Evolutionary conservation across 306 rosid genomes (phyloP), one percentile per base, ranked within the genome.

Genomic region (Adenanthera pavonina): DNA sequence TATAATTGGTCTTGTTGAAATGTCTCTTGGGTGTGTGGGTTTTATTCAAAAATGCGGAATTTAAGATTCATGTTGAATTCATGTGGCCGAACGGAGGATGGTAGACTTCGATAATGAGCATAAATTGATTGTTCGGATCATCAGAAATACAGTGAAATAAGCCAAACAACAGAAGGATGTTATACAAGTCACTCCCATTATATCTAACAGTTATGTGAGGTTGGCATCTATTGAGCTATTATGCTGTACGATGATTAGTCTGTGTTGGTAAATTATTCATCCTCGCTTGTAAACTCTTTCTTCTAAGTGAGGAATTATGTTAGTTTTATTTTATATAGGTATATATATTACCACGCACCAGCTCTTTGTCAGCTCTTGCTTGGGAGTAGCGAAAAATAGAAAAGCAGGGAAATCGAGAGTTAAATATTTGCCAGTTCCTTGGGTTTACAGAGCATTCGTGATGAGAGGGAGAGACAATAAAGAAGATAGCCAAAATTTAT

Each of bases 1-100:
- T 77, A 77, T 65, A 84, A 70, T 65, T 81, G 57, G 56, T 61
- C 76, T 49, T 76, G 20, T 60, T 80, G 34, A 81, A 74, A 75
- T 78, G 61, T 73, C 35, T 66, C 78, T 46, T 62, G 65, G 30
- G 36, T 59, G 49, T 0, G 78, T 25, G 69, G 71, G 49, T 76
- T 79, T 81, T 51, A 30, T 36, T 38, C 62, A 44, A 2, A 47
- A 48, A 25, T 77, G 75, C 76, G 9, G 52, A 52, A 68, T 41
- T 68, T 1, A 33, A 14, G 68, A 71, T 70, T 56, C 73, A 36
- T 20, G 49, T 59, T 52, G 19, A 61, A 15, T 67, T 60, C 46
- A 66, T 59, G 25, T 38, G n/a, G 69, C 68, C 14, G 61, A 65
- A 40, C 33, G 38, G 57, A 66, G 13, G 80, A 60, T 77, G 44